Evolutionary conservation across 176 grass and related monocot genomes (phyloP).

Genomic region (Avena atlantica): DNA sequence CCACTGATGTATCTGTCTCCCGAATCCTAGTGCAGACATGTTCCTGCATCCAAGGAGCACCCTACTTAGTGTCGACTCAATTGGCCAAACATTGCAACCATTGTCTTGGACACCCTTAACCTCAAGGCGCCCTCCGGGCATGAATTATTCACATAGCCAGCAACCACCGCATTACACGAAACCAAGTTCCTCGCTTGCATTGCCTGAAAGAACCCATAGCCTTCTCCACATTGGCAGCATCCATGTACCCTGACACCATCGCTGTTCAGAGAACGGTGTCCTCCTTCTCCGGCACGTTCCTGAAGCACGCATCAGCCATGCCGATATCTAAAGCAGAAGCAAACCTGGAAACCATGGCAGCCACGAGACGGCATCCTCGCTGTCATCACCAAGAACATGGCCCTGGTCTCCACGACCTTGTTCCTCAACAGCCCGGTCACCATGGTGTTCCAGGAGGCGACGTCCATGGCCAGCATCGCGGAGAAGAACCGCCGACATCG

Average conservation of each 20-base stretch:
- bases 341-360: conserved; percentile 44
- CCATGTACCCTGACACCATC: conserved; percentile 62
- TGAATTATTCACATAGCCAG: conserved; percentile 26
- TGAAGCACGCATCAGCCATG: conserved; percentile 42
- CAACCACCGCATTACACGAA: conserved; percentile 54
- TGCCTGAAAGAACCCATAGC: conserved; percentile 45
- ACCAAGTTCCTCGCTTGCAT: conserved; percentile 63
- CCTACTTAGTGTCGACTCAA: conserved; percentile 58
- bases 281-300: conserved; percentile 23
- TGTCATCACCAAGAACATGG: conserved; percentile 53
- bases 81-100: conserved; percentile 48
- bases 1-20: conserved; percentile 62
- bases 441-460: conserved; percentile 71
- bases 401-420: conserved; percentile 37
- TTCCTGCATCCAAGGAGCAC: conserved; percentile 68
- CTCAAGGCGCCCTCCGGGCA: conserved; percentile 33
- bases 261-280: conserved; percentile 53
- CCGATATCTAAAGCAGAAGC: conserved; percentile 38
- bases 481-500: conserved; percentile 54
- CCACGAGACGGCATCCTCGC: conserved; percentile 55
- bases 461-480: conserved; percentile 47
- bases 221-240: conserved; percentile 39
- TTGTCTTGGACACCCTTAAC: conserved; percentile 53
- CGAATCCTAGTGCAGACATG: conserved; percentile 58
- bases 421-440: conserved; percentile 54